Base-by-base conservation (phyloP, 371 early-diverging fungal species). In the Rhizopus stolonifer region DNA sequence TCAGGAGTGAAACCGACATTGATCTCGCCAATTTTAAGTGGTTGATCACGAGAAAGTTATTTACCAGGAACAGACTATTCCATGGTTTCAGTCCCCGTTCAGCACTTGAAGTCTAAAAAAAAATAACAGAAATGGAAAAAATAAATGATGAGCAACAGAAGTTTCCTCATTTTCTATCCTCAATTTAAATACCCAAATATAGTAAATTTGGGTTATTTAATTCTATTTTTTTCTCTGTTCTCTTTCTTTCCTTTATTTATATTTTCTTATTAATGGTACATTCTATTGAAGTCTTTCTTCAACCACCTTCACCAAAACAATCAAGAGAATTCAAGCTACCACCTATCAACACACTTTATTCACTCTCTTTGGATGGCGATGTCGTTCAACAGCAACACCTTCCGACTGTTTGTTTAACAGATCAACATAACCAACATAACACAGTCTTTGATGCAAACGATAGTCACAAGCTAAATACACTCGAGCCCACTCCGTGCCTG, bases 281-380 rank as follows among this genome's bases (percentile, higher is more conserved):
- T 43, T 26, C 38, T 4, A 59, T 59, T 15, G 53, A 59, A 22
- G 48, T 59, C 17, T 53, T 46, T 23, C 15, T 59, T 15, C 59
- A 59, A 24, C 59, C 59, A 36, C 59, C 59, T 36, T 59, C 59
- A 26, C 59, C 59, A 21, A 60, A 33, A 1, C 22, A 43, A n/a
- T n/a, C 59, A n/a, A 60, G 26, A 18, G 26, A 18, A 45, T 44
- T 18, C 42, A 54, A 49, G 11, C 29, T 60, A 15, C 60, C 60
- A 22, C 44, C 60, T 15, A 46, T 60, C 1, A 49, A 60, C 9
- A 43, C 60, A 32, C 17, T 60, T 18, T 59, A 42, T 53, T 48
- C 36, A 15, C 15, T 36, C 15, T 36, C 36, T n/a, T 15, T 36
- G 11, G 36, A 36, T 36, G 29, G 9, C 11, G 29, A 29, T 29